phyloP scores from a whole-genome alignment of 805 yeast species.

The Kodamaea jinghongensis region DNA sequence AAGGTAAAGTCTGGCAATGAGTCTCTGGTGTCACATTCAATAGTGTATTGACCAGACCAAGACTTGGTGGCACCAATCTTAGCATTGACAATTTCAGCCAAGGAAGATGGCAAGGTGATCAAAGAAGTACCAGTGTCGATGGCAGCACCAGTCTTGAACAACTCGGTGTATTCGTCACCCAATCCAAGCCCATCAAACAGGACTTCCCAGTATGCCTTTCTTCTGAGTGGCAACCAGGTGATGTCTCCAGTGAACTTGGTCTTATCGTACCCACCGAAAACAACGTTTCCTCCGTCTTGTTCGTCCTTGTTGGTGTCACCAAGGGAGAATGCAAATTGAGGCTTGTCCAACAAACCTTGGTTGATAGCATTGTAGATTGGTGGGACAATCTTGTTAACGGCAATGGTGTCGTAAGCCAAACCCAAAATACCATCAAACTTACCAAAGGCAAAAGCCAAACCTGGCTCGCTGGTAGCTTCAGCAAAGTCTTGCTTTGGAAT shows the following conservation, averaged over 20 bases:
- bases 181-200: constrained; percentile 84
- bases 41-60: constrained; percentile 95
- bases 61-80: constrained; percentile 96
- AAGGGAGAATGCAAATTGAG: constrained; percentile 85
- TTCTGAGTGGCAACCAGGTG: constrained; percentile 95
- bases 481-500: constrained; percentile 93
- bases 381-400: constrained; percentile 87
- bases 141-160: constrained; percentile 88
- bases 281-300: constrained; percentile 82
- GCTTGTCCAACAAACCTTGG: constrained; percentile 76
- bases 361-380: constrained; percentile 89
- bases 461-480: constrained; percentile 97
- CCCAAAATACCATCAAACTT: constrained; percentile 98
- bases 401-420: constrained; percentile 86
- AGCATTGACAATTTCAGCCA: constrained; percentile 92
- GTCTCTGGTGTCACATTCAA: constrained; percentile 86
- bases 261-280: constrained; percentile 92
- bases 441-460: constrained; percentile 96
- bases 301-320: constrained; percentile 71
- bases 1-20: constrained; percentile 88
- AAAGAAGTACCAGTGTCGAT: constrained; percentile 98
- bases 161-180: constrained; percentile 87
- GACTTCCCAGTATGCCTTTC: constrained; percentile 99
- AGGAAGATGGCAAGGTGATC: constrained; percentile 89
- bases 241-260: constrained; percentile 75